These are phyloP conservation scores for Cordyceps cicadae DNA, from an alignment of 2,329 filamentous ascomycete species.

Conservation along the genomic window DNA sequence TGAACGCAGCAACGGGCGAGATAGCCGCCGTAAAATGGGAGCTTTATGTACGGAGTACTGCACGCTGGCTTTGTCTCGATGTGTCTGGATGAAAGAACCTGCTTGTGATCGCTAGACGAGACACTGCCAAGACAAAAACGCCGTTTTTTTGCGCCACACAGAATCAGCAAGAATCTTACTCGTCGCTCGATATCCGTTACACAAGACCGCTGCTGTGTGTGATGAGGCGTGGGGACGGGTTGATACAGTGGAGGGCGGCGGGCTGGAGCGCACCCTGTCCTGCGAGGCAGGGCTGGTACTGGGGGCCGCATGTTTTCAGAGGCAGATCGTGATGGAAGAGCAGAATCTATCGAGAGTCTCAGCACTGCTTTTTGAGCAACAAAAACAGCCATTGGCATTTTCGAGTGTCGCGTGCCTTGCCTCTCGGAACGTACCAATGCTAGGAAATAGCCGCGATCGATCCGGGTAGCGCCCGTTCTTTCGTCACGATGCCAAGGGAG, in stretches of 20 bases:
- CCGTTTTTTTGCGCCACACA: not conserved
- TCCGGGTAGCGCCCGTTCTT: not conserved
- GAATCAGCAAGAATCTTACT: not conserved
- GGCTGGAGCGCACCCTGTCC: too few species aligned
- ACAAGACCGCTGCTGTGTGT: constrained; percentile 1
- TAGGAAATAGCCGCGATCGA: not conserved
- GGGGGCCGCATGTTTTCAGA: not conserved
- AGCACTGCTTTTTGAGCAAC: not conserved
- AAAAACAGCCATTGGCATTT: not conserved
- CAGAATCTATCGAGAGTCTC: not conserved
- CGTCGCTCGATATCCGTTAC: not conserved
- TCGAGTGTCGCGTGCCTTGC: not conserved
- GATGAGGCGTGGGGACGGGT: not conserved
- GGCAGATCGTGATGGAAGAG: not conserved
- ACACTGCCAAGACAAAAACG: not conserved
- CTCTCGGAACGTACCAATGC: not conserved
- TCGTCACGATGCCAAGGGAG: not conserved
- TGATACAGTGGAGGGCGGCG: not conserved
- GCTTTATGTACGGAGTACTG: not conserved
- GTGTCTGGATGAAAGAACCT: not conserved
- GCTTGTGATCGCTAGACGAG: not conserved
- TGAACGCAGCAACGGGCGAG: not conserved
- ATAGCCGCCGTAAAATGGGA: not conserved
- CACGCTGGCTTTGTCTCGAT: not conserved
- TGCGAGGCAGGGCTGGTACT: not conserved